Conservation (phyloP, 1,284 basidiomycete species). For the Cutaneotrichosporon mucoides region DNA sequence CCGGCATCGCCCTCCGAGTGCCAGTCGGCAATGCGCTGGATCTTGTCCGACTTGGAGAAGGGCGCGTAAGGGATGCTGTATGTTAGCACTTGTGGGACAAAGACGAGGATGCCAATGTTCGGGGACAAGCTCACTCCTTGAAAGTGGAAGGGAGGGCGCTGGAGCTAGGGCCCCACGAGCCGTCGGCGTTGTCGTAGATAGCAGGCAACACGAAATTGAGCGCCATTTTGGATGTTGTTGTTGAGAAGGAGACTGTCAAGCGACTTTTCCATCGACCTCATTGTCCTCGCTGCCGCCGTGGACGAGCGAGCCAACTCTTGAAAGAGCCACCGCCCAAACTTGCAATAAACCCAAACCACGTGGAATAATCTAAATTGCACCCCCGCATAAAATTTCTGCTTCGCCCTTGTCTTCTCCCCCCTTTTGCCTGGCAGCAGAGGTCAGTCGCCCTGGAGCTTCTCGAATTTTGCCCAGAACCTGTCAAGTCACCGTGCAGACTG, state of each 20-base stretch:
- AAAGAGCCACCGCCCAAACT: neutral
- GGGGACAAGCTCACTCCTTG: slow-evolving; percentile 45
- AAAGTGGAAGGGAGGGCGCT: slow-evolving; percentile 45
- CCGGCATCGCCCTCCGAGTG: slow-evolving; percentile 65
- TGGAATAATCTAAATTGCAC: neutral
- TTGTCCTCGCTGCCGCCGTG: neutral
- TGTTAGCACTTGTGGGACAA: neutral
- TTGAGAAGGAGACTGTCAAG: neutral
- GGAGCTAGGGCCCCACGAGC: slow-evolving; percentile 50
- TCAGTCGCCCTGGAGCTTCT: neutral
- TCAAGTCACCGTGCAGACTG: neutral
- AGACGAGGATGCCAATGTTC: too few relatives aligned
- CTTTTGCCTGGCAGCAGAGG: neutral
- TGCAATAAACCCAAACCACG: neutral
- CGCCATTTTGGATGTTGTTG: slow-evolving; percentile 28
- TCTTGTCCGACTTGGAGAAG: slow-evolving; percentile 97
- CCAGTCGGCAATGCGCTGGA: slow-evolving; percentile 98
- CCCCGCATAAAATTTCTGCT: slow-evolving; percentile 7
- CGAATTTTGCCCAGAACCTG: neutral
- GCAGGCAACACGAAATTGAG: slow-evolving; percentile 46
- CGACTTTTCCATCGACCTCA: slow-evolving; percentile 2
- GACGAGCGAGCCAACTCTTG: too few relatives aligned
- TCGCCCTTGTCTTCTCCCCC: neutral
- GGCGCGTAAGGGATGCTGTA: slow-evolving; percentile 83
- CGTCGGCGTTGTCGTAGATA: slow-evolving; percentile 50